Conservation (phyloP, 2,329 filamentous ascomycete species). For the Ceratocystis colombiana region DNA sequence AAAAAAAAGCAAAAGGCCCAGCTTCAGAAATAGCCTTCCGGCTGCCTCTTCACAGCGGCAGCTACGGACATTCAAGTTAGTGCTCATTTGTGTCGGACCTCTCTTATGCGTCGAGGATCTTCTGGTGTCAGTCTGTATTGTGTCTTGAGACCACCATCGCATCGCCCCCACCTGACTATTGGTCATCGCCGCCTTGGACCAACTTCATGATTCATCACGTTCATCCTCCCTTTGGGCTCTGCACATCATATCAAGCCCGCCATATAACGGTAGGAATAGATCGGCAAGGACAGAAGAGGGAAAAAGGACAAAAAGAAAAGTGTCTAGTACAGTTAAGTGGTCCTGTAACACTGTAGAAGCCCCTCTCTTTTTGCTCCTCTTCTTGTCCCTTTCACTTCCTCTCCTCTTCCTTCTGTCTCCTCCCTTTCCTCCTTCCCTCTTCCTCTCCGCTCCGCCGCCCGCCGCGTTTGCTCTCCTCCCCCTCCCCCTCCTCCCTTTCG, state of each 20-base stretch:
- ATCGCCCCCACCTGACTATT: not conserved
- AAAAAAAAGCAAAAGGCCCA: not conserved
- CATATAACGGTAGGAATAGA: constrained; percentile 6
- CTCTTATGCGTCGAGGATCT: not conserved
- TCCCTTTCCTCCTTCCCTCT: not conserved
- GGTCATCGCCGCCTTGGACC: not conserved
- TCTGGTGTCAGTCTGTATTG: no score
- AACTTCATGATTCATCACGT: not conserved
- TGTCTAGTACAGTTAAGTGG: not conserved
- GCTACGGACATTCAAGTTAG: not conserved
- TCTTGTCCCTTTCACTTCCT: not conserved
- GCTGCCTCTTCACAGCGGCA: not conserved
- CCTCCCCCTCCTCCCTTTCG: not conserved
- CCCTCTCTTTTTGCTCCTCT: not conserved
- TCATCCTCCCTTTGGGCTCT: not conserved
- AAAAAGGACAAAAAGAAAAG: not conserved
- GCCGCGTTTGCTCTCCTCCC: not conserved
- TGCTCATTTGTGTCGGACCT: not conserved
- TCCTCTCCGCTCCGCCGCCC: not conserved
- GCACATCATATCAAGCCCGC: constrained; percentile 1
- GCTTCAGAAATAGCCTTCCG: not conserved
- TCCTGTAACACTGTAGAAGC: not conserved
- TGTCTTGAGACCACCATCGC: no score
- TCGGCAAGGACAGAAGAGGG: not conserved
- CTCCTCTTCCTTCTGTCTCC: not conserved